phyloP scores from a whole-genome alignment of 148 eudicot genomes.

The Mesembryanthemum crystallinum region DNA sequence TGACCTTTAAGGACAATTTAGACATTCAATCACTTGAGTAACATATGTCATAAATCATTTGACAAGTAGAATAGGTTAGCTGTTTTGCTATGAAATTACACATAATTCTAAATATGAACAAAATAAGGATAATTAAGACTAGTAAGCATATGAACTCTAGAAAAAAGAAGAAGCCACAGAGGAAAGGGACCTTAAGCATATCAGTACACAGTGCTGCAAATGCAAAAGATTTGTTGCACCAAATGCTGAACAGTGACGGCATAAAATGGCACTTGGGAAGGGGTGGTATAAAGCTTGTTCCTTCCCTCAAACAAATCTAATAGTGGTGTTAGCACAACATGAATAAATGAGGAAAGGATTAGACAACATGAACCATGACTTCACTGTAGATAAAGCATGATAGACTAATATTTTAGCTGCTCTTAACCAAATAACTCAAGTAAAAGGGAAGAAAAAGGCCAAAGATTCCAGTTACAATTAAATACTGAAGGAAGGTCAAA shows the following conservation, averaged over 20 bases:
- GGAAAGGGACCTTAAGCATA: background rate
- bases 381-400: background rate
- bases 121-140: background rate
- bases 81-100: background rate
- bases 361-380: background rate
- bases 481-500: background rate
- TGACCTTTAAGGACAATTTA: background rate
- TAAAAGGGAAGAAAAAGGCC: background rate
- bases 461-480: background rate
- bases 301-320: background rate
- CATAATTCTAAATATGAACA: too few species aligned
- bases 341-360: background rate
- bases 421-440: background rate
- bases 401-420: background rate
- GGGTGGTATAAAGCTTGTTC: background rate
- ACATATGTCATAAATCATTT: background rate
- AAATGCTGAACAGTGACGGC: background rate
- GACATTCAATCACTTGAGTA: slow-evolving; percentile 1
- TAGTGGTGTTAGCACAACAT: background rate
- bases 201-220: background rate
- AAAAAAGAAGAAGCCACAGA: background rate
- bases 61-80: background rate
- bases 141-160: background rate
- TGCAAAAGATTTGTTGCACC: background rate
- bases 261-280: background rate